Base-by-base conservation (phyloP, 2,329 filamentous ascomycete genomes). In the Lasiodiplodia theobromae region DNA sequence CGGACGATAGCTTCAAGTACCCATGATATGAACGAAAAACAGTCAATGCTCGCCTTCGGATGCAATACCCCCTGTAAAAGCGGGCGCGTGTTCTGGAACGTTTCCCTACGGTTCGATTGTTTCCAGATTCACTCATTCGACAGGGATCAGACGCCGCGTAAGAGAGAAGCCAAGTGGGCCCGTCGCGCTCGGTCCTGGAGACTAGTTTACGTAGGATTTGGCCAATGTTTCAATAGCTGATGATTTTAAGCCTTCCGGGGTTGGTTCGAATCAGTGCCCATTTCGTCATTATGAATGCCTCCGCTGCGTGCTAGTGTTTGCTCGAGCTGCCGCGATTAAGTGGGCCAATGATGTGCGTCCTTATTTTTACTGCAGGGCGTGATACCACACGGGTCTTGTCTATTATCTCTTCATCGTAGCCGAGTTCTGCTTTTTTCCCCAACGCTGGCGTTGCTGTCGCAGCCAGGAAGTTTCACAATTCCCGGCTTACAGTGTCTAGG, bases 401-500 rank as follows among this genome's bases (percentile, higher is more conserved):
- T 34, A 34, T 10, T 34, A 10, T 10, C 6, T 34, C 31, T 34
- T 34, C 31, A 7, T 34, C 31, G 31, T 10, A 34, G 8, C 8
- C 8, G 28, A n/a, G 12, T 4, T n/a, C 28, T 34, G 10, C 18
- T 31, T 31, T 7, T 67, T 28, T 23, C 23, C 38, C 18, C 63
- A 66, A 16, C 23, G 23, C 4, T 4, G 21, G 12, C 21, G 38
- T 18, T 53, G 2, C 66, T 71, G 68, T 68, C 5, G 6, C 1
- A 21, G 12, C 18, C 12, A 60, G 10, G 38, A 23, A n/a, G 16
- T 3, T 25, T n/a, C 10, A 37, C 3, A 73, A 1, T 57, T 31
- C 57, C 7, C 64, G 52, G 12, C 72, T 64, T 14, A 80, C 72
- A n/a, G 79, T 75, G 28, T 82, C 81, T 73, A 97, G 77, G 3